These are phyloP conservation scores for Alternaria rosae DNA, from an alignment of 2,329 filamentous ascomycete species.

Conservation along the genomic window DNA sequence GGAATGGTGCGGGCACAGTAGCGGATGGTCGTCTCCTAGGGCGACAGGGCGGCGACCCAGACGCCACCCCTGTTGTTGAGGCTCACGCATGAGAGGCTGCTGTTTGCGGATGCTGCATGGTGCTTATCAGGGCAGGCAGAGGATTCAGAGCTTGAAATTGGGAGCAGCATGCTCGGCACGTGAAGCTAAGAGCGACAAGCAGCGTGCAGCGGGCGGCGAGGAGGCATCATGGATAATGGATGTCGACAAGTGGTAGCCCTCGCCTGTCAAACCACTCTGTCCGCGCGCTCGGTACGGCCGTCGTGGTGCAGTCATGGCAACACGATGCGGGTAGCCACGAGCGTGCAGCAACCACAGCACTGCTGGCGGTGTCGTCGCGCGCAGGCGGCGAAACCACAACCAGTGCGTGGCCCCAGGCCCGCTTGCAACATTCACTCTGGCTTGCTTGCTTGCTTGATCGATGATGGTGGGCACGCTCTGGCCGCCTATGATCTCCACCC, in stretches of 20 bases:
- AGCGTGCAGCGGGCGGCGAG: neutral
- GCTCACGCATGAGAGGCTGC: neutral
- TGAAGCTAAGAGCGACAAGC: neutral
- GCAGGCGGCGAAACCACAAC: neutral
- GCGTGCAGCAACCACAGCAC: neutral
- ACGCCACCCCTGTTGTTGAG: constrained; percentile 2
- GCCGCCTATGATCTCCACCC: constrained; percentile 26
- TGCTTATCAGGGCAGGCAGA: constrained; percentile 1
- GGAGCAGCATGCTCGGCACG: constrained; percentile 3
- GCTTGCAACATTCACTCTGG: constrained; percentile 1
- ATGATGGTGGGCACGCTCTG: constrained; percentile 19
- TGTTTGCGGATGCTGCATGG: neutral
- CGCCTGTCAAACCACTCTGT: constrained; percentile 6
- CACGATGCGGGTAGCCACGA: constrained; percentile 2
- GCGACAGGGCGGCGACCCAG: constrained; percentile 12
- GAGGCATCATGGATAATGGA: neutral
- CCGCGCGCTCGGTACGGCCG: neutral
- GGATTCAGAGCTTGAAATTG: constrained; percentile 8
- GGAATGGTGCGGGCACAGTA: constrained; percentile 5
- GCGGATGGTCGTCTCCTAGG: constrained; percentile 11
- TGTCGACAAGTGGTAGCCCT: neutral
- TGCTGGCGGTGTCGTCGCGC: neutral
- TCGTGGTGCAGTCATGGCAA: neutral
- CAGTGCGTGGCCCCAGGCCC: neutral
- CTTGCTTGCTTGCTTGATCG: constrained; percentile 4